These are phyloP conservation scores for Favolaschia claudopus DNA, from an alignment of 768 basidiomycete genomes.

Conservation along the genomic window DNA sequence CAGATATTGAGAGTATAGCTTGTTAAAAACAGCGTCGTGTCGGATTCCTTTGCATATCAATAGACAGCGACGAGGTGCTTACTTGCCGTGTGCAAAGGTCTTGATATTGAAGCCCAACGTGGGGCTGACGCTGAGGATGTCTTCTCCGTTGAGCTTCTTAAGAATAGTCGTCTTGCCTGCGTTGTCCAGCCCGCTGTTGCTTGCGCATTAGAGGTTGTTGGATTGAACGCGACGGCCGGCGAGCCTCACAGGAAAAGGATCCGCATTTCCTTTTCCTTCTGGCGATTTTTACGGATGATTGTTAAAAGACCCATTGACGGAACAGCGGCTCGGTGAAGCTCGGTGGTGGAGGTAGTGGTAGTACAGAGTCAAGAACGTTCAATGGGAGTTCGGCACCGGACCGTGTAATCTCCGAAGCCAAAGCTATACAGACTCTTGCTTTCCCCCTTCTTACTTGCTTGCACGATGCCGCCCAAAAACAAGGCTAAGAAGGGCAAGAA, in stretches of 20 bases:
- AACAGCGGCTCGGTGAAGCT: background rate
- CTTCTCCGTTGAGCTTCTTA: constrained; percentile 93
- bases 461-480: constrained; percentile 60
- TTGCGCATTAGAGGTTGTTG: constrained; percentile 27
- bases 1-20: constrained; percentile 86
- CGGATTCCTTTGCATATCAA: constrained; percentile 19
- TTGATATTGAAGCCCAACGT: constrained; percentile 99
- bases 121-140: constrained; percentile 87
- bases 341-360: background rate
- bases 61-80: constrained; percentile 41
- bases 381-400: background rate
- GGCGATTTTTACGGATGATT: constrained; percentile 94
- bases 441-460: constrained; percentile 7
- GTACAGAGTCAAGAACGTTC: background rate
- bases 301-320: constrained; percentile 90
- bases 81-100: constrained; percentile 93
- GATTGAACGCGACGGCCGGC: background rate
- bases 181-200: constrained; percentile 89
- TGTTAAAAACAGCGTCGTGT: constrained; percentile 21
- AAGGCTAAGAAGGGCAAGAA: constrained; percentile 92
- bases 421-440: constrained; percentile 3
- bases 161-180: constrained; percentile 99
- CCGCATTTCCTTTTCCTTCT: constrained; percentile 96
- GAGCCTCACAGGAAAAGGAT: constrained; percentile 84
- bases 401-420: background rate